Evolutionary conservation across 306 rosid genomes (phyloP), one percentile per base, ranked within the genome.

Genomic region (Lotus japonicus): DNA sequence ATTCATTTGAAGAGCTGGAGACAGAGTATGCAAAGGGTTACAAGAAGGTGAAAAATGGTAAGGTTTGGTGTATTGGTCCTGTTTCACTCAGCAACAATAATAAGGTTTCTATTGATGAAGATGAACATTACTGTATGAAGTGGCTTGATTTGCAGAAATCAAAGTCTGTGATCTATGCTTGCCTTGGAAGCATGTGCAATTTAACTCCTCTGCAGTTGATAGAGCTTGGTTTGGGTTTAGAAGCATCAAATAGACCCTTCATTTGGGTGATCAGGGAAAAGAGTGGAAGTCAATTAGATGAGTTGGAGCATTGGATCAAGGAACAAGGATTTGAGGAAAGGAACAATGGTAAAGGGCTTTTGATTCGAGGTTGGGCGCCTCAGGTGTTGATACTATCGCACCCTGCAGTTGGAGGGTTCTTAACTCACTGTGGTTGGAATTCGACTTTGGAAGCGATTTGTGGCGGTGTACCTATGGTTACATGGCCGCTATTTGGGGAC

Each of bases 401-500:
- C 71, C 73, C 71, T 26, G 19, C 86, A 5, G 9, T 86, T 60
- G 91, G 91, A 5, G 86, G 78, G 1, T 86, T 86, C 75, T 50
- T 83, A 9, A 86, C 91, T 26, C 88, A 86, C 31, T 83, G 84
- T 31, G 88, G 91, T 1, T 83, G 91, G 91, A 86, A 86, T 48
- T 86, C 91, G 4, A 72, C 84, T 0, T 58, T 87, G 0, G 92
- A 87, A 84, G 83, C 70, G n/a, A 49, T 87, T 21, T 77, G 78
- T 61, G 78, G 76, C 3, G 92, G 89, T 36, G 64, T 87, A 23
- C 89, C 87, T 9, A 19, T 84, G 87, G 56, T 80, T 0, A 82
- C 89, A 4, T 87, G 89, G 92, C 92, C 92, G 9, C n/a, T 87
- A 11, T 87, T 84, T 19, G 89, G 54, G 6, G 91, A 86, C 11